Base-by-base conservation (phyloP, 2,329 filamentous ascomycete genomes). In the Huntiella decipiens region DNA sequence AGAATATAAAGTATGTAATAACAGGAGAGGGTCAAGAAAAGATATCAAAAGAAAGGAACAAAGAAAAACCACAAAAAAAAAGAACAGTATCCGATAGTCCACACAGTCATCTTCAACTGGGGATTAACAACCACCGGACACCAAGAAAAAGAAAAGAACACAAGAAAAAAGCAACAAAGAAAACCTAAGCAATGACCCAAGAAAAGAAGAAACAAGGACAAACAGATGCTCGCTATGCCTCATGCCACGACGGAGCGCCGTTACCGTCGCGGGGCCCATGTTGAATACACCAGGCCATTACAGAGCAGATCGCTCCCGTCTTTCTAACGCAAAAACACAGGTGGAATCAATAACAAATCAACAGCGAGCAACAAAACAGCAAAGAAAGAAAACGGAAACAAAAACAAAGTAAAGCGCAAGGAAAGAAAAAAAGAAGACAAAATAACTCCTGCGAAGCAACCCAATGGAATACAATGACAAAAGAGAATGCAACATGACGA, bases 401-500 rank as follows among this genome's bases (percentile, higher is more conserved):
- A 46, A 42, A 49, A 52, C 44, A 48, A 36, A 45, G 39, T 39
- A 19, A 39, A 41, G 45, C 38, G 39, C 50, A 51, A 43, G 42
- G 38, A 58, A 54, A 51, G 53, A 57, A 40, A 46, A 57, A 43
- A 46, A 43, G 32, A 31, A 28, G 46, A 39, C 34, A 46, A 16
- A 40, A 50, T 47, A 50, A 50, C 47, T 48, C 47, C 37, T 48
- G 22, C 22, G 22, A 42, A 28, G 43, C 31, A 31, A 52, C 43
- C 44, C 46, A 44, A 34, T 17, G 31, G 44, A 37, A 41, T 31
- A 46, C 41, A 50, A 34, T 15, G 22, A 28, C 22, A 28, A 28
- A 28, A 51, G 53, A 57, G 56, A 52, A 43, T 54, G 52, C 38
- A 33, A 46, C 38, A 46, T 39, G 36, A 32, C 22, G 46, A 40